Conservation (phyloP, 805 yeast species). For the Ogataea methylovora region DNA sequence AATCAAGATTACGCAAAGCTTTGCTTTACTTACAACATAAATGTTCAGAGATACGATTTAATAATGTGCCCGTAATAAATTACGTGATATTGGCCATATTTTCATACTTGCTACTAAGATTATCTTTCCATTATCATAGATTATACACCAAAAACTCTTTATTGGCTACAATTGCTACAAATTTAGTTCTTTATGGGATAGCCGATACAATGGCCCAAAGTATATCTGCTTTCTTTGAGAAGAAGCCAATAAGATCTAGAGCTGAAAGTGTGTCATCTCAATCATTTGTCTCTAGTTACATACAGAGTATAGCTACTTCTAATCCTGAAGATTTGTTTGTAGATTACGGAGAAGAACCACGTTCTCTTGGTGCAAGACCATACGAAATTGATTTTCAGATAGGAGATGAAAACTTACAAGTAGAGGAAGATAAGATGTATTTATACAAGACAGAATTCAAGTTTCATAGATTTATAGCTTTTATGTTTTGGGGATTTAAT, state of each 20-base stretch:
- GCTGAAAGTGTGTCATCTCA: background rate
- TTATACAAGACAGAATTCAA: slow-evolving; percentile 43
- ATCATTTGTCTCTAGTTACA: slow-evolving; percentile 4
- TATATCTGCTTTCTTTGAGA: slow-evolving; percentile 28
- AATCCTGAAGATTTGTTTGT: slow-evolving; percentile 21
- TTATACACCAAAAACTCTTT: slow-evolving; percentile 60
- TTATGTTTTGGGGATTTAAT: slow-evolving; percentile 80
- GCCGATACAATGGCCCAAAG: slow-evolving; percentile 89
- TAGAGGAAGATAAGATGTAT: too few species aligned
- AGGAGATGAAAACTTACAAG: too few species aligned
- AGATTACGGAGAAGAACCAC: slow-evolving; percentile 26
- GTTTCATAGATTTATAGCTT: slow-evolving; percentile 66
- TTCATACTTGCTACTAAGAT: slow-evolving; percentile 39
- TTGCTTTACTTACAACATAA: background rate
- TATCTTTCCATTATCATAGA: slow-evolving; percentile 51
- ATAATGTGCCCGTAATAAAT: slow-evolving; percentile 50
- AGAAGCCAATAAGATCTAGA: background rate
- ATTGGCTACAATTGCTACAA: slow-evolving; percentile 74
- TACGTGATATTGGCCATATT: slow-evolving; percentile 43
- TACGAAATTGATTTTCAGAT: too few species aligned
- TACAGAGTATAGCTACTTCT: slow-evolving; percentile 2
- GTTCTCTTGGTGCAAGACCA: slow-evolving; percentile 1
- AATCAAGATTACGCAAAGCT: too few species aligned
- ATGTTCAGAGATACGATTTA: slow-evolving; percentile 18
- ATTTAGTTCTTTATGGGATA: slow-evolving; percentile 76